Evolutionary conservation across 1,139 yeast genomes (phyloP).

Genomic region (Zygosaccharomyces sapae): DNA sequence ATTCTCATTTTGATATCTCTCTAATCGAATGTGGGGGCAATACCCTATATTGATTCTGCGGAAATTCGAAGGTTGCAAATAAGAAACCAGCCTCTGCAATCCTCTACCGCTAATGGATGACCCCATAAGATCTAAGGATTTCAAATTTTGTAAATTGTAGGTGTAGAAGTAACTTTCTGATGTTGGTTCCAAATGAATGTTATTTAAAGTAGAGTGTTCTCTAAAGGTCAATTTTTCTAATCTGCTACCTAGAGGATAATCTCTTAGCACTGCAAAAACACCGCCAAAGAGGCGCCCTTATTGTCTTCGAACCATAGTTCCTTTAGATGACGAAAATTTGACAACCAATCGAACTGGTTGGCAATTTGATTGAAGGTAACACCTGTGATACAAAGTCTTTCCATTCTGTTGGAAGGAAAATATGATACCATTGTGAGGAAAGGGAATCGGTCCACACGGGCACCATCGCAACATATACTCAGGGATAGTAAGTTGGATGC

Average conservation of each 20-base stretch:
- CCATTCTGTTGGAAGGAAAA: slow-evolving; percentile 12
- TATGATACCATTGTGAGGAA: slow-evolving; percentile 14
- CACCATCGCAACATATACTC: slow-evolving; percentile 26
- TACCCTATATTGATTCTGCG: slow-evolving; percentile 30
- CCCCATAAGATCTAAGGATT: slow-evolving; percentile 31
- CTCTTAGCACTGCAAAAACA: slow-evolving; percentile 21
- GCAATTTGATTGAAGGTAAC: slow-evolving; percentile 18
- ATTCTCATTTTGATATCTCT: slow-evolving; percentile 10
- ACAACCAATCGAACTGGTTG: slow-evolving; percentile 28
- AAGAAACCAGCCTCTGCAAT: slow-evolving; percentile 18
- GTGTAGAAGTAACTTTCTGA: slow-evolving; percentile 12
- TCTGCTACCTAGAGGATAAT: slow-evolving; percentile 16
- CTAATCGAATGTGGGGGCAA: slow-evolving; percentile 28
- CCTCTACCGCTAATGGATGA: slow-evolving; percentile 30
- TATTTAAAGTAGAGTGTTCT: slow-evolving; percentile 21
- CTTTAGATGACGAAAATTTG: slow-evolving; percentile 19
- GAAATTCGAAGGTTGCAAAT: slow-evolving; percentile 14
- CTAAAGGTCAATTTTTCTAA: slow-evolving; percentile 29
- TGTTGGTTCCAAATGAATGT: slow-evolving; percentile 16
- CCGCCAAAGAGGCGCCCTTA: slow-evolving; percentile 19
- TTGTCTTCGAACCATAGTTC: slow-evolving; percentile 35
- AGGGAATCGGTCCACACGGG: slow-evolving; percentile 24
- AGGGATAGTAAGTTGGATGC: slow-evolving; percentile 19
- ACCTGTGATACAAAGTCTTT: slow-evolving; percentile 26
- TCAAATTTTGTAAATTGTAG: slow-evolving; percentile 21